phyloP scores from a whole-genome alignment of 75 land plant species.

The Picea glauca region DNA sequence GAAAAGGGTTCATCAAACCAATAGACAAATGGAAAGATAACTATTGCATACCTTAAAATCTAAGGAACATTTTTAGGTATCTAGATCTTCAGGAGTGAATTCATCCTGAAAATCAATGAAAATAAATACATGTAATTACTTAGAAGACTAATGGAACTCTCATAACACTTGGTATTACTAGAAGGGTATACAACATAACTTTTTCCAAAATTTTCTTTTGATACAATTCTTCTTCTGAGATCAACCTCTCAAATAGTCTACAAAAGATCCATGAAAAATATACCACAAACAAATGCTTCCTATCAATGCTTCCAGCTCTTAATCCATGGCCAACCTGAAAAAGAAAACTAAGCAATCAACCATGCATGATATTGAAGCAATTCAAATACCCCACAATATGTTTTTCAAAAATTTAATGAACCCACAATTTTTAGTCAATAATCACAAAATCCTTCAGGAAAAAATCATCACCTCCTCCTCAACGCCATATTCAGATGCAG shows the following conservation, averaged over 20 bases:
- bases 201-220: background rate
- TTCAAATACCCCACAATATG: background rate
- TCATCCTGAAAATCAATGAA: slow-evolving; percentile 47
- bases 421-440: background rate
- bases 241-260: background rate
- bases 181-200: background rate
- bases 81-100: slow-evolving; percentile 76
- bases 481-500: slow-evolving; percentile 34
- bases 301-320: slow-evolving; percentile 32
- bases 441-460: background rate
- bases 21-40: background rate
- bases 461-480: slow-evolving; percentile 25
- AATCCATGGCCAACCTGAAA: slow-evolving; percentile 38
- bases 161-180: too few species aligned
- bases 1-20: background rate
- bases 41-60: slow-evolving; percentile 26
- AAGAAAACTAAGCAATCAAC: background rate
- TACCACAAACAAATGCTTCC: slow-evolving; percentile 42
- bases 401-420: background rate
- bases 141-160: background rate
- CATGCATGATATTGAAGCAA: background rate
- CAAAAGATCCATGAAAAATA: background rate
- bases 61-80: slow-evolving; percentile 42
- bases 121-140: background rate
- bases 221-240: background rate